Base-by-base conservation (phyloP, 495 filamentous ascomycete genomes). In the Cladorrhinum samala region DNA sequence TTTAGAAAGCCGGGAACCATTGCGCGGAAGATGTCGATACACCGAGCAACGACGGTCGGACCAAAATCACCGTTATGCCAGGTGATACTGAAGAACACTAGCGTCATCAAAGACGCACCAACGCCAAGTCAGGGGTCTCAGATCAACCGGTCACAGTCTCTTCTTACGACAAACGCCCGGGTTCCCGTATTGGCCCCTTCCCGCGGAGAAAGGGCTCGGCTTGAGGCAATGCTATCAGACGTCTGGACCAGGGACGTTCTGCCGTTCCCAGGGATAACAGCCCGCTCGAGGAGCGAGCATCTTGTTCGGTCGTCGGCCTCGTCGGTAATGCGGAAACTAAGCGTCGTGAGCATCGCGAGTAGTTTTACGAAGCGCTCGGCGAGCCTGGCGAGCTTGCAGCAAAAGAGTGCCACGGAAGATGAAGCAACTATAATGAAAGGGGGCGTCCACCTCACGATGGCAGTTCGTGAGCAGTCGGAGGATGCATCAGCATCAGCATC, bases 61-160 rank as follows among this genome's bases (percentile, higher is more conserved):
- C 78, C 77, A 24, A 84, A 76, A 61, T 78, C 77, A 13, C 75
- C 78, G 50, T 72, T 77, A 42, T 82, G 67, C 69, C 85, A 91
- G 58, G 84, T 96, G 38, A 87, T 95, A 36, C 90, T 98, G 62
- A 91, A 87, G 61, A 95, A 94, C 59, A 96, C 93, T 1, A 83
- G 85, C 62, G 82, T 80, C 17, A 76, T 82, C 20, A 84, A 86
- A 53, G 80, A 83, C 45, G 67, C 66, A 40, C 52, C 67, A 9
- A 54, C 60, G 41, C 54, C 68, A 46, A 30, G 71, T 23, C 60
- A 68, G n/a, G 60, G 67, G 11, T 62, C 79, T 9, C 68, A 71
- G 46, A 80, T 90, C 49, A 83, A 79, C 54, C 75, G 88, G 39
- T 91, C 87, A 9, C 81, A 85, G 47, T 90, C 87, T 3, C 74